A percentile compares a stretch with the other conserved stretches of the same genome.
These are phyloP conservation scores for Fistulinella prunicolor DNA, from an alignment of 768 basidiomycete species.

Conservation along the genomic window DNA sequence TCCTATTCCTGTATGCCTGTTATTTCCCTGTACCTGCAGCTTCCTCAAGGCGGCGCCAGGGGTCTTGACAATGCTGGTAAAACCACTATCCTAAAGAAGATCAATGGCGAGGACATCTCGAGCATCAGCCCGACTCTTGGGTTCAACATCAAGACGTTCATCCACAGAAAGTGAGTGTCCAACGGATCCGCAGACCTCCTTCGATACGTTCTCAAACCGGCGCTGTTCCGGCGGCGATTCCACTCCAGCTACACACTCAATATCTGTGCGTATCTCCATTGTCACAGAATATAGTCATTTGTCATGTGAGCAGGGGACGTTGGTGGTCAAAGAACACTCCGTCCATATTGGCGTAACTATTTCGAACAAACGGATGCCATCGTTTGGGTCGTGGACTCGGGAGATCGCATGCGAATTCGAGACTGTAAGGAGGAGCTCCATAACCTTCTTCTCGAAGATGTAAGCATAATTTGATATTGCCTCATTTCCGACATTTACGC, in stretches of 20 bases:
- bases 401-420: conserved; percentile 83
- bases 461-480: conserved; percentile 38
- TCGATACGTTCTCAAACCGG: conserved; percentile 16
- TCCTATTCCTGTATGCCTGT: conserved; percentile 78
- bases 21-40: conserved; percentile 3
- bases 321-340: conserved; percentile 91
- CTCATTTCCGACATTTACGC: conserved; percentile 19
- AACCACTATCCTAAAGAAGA: conserved; percentile 94
- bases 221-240: conserved; percentile 25
- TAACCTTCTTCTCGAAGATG: conserved; percentile 87
- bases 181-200: conserved; percentile 17
- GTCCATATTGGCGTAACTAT: conserved; percentile 99
- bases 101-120: conserved; percentile 89
- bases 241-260: conserved; percentile 41
- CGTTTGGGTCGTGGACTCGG: conserved; percentile 98
- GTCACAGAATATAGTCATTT: conserved; percentile 59
- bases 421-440: conserved; percentile 90
- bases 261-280: conserved; percentile 35
- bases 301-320: conserved; percentile 91
- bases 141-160: conserved; percentile 98
- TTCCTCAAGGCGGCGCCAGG: conserved; percentile 42
- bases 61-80: conserved; percentile 99
- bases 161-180: conserved; percentile 73
- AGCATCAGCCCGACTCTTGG: conserved; percentile 91
- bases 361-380: conserved; percentile 98